These are phyloP conservation scores for Echinochloa phyllopogon DNA, from an alignment of 176 grass and related monocot species.

Conservation along the genomic window DNA sequence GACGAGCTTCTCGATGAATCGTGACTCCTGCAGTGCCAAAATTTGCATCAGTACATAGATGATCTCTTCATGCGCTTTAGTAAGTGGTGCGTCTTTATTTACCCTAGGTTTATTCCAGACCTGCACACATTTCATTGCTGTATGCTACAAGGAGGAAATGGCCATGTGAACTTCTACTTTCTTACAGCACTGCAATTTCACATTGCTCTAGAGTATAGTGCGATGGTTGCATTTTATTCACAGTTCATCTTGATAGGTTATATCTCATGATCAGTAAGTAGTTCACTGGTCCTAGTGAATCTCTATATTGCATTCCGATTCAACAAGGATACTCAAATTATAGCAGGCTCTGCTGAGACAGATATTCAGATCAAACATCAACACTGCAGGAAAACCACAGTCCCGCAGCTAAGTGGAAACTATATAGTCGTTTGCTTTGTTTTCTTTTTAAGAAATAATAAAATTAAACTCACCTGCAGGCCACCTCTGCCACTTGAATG, in stretches of 20 bases:
- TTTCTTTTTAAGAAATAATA: neutral
- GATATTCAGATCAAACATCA: constrained; percentile 25
- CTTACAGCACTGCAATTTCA: neutral
- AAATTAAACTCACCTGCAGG: constrained; percentile 58
- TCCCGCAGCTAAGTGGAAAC: constrained; percentile 11
- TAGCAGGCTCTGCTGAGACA: constrained; percentile 4
- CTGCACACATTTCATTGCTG: constrained; percentile 12
- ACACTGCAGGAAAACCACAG: neutral
- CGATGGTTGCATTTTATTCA: constrained; percentile 2
- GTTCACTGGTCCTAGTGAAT: neutral
- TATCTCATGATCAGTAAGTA: constrained; percentile 9
- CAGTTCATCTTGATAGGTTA: neutral
- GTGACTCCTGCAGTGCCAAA: constrained; percentile 70
- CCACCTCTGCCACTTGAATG: constrained; percentile 72
- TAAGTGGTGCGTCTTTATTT: neutral
- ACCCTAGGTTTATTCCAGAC: constrained; percentile 2
- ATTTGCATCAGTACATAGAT: constrained; percentile 37
- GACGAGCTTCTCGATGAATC: constrained; percentile 86
- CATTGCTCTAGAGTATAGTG: constrained; percentile 14
- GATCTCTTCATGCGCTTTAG: constrained; percentile 1
- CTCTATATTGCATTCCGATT: neutral
- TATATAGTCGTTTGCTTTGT: neutral
- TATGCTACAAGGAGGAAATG: neutral
- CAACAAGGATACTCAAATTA: constrained; percentile 22
- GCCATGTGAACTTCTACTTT: constrained; percentile 13